Evolutionary conservation across 495 filamentous ascomycete species (phyloP).

Genomic region (Podospora anserina): DNA sequence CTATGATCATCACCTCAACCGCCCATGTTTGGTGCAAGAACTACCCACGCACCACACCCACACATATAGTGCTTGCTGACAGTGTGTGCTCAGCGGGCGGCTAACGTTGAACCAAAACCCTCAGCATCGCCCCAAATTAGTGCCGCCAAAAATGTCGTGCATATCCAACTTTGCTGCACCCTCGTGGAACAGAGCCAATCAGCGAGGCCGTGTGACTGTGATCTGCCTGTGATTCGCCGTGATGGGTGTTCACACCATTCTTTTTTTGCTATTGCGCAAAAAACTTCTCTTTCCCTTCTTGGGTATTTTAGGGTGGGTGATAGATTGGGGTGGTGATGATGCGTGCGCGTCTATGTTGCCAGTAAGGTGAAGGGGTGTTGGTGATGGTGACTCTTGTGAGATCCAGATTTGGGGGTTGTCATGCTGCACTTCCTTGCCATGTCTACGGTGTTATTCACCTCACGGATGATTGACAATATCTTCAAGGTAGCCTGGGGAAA

Average conservation of each 20-base stretch:
- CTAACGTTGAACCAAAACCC: background rate
- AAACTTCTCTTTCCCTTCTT: background rate
- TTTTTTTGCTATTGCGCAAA: background rate
- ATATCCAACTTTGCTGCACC: background rate
- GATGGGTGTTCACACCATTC: background rate
- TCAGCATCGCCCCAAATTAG: background rate
- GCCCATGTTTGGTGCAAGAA: too few relatives aligned
- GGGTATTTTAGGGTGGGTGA: background rate
- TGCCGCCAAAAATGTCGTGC: background rate
- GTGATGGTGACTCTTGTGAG: background rate
- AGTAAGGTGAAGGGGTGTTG: background rate
- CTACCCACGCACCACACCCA: too few relatives aligned
- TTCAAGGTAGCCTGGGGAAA: too few relatives aligned
- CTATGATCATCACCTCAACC: too few relatives aligned
- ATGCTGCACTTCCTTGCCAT: background rate
- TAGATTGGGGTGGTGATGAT: background rate
- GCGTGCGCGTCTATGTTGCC: background rate
- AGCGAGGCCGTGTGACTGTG: background rate
- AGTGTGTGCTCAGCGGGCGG: background rate
- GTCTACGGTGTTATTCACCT: background rate
- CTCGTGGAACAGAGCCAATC: background rate
- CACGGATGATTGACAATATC: background rate
- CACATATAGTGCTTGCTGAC: background rate
- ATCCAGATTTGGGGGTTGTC: background rate
- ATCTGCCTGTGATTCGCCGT: background rate